Base-by-base conservation (phyloP, 2,329 filamentous ascomycete species). In the Nemania abortiva region DNA sequence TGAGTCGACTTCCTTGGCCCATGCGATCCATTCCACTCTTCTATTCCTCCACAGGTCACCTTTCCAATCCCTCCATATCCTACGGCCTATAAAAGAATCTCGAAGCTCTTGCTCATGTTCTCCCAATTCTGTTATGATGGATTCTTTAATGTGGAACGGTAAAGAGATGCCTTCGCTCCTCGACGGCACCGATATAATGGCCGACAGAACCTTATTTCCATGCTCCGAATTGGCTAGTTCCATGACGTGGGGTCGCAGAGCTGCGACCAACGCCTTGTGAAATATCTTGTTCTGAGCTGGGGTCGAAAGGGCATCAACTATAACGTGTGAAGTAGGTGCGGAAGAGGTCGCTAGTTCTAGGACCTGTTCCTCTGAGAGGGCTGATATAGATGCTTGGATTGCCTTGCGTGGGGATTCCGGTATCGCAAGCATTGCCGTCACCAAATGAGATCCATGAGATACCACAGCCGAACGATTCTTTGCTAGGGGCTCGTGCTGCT, bases 361-460 rank as follows among this genome's bases (percentile, higher is more conserved):
- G 63, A 90, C 84, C 24, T 83, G 86, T 62, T 84, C 87, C 54
- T 82, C 78, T 11, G 85, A 82, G 72, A 92, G 85, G 3, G 88
- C 84, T 22, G 91, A 82, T 27, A 96, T 81, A n/a, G 91, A 88
- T 18, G 90, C 87, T 77, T 96, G 93, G 37, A 97, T 87, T 11
- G 95, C 86, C 59, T 88, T 88, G 65, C 88, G 86, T 1, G 95
- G 84, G 0, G 87, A 80, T 0, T 93, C 93, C 0, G 92, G 88
- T 29, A 93, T 90, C 7, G 88, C 83, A 59, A 98, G 88, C 84
- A 99, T 91, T 3, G 92, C 84, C 70, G 96, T 91, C 9, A 92
- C 90, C 31, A 99, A 87, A 55, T 97, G 86, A 22, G 93, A 94
- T 68, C 92, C 93, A 82, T 99, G 95, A 2, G 84, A 85, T 39